phyloP scores from a whole-genome alignment of 345 rosid species.

The Eucalyptus coolabah region DNA sequence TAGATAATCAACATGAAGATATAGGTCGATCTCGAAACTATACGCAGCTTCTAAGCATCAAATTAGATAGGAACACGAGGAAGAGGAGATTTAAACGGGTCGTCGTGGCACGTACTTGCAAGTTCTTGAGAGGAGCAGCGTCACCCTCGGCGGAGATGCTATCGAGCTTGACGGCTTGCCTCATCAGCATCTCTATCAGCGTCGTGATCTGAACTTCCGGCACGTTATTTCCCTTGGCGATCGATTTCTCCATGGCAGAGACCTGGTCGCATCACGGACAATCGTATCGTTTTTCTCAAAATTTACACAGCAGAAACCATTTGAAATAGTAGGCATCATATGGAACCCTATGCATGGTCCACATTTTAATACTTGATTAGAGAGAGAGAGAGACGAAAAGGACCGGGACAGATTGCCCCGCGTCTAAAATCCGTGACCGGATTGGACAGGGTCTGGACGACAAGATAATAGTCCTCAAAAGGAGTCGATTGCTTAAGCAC shows the following conservation, averaged over 20 bases:
- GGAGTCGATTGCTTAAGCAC: not conserved
- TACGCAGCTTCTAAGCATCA: no score
- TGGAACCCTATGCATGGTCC: not conserved
- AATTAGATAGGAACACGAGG: not conserved
- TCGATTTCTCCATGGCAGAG: conserved; percentile 29
- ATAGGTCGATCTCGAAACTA: no score
- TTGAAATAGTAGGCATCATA: not conserved
- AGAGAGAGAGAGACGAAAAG: not conserved
- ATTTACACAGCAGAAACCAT: not conserved
- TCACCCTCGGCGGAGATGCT: conserved; percentile 33
- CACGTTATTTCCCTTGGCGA: conserved; percentile 24
- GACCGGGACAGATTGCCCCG: not conserved
- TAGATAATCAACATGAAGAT: not conserved
- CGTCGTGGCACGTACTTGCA: conserved; percentile 12
- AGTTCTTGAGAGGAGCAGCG: conserved; percentile 16
- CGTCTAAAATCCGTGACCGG: not conserved
- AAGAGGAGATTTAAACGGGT: not conserved
- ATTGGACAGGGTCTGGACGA: not conserved
- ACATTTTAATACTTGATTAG: not conserved
- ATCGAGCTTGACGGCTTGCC: conserved; percentile 51
- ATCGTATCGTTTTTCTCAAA: not conserved
- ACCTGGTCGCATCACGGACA: not conserved
- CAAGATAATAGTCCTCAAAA: not conserved
- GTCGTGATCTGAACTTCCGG: conserved; percentile 51
- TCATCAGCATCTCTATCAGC: conserved; percentile 53